Percentiles rank a stretch among this genome's conserved stretches.
Conservation (phyloP, 371 early-diverging fungal genomes). For the Coemansia sp. region DNA sequence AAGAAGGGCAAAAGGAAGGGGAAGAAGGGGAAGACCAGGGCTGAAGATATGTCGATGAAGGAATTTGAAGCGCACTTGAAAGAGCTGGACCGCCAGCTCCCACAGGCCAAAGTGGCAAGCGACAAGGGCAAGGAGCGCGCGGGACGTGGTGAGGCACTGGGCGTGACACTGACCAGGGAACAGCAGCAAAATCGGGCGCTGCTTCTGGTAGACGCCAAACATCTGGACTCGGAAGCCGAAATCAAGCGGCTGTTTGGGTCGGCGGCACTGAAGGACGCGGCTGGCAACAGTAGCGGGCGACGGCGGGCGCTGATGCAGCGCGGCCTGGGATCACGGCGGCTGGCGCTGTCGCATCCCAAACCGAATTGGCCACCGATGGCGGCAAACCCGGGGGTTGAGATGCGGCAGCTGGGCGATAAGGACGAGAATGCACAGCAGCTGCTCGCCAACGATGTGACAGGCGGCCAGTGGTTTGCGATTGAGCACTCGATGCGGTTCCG, state of each 20-base stretch:
- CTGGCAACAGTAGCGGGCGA: slow-evolving; percentile 35
- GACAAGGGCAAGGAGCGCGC: neutral
- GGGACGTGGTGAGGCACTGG: slow-evolving; percentile 26
- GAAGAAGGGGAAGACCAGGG: slow-evolving; percentile 46
- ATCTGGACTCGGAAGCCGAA: slow-evolving; percentile 82
- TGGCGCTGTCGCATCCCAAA: slow-evolving; percentile 69
- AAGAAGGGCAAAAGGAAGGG: slow-evolving; percentile 55
- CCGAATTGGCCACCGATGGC: slow-evolving; percentile 76
- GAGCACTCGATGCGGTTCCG: slow-evolving; percentile 72
- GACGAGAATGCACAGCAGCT: slow-evolving; percentile 5
- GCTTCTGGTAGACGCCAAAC: slow-evolving; percentile 63
- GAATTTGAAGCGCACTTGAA: slow-evolving; percentile 42
- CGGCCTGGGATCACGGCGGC: slow-evolving; percentile 41
- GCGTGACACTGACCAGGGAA: slow-evolving; percentile 22
- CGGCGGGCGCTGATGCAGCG: slow-evolving; percentile 15
- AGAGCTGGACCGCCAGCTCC: slow-evolving; percentile 4
- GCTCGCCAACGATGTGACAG: slow-evolving; percentile 32
- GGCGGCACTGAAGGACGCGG: slow-evolving; percentile 61
- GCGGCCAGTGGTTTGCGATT: slow-evolving; percentile 61
- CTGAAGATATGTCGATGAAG: slow-evolving; percentile 28
- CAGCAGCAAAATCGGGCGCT: slow-evolving; percentile 53
- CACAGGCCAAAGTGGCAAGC: neutral
- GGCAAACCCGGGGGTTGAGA: slow-evolving; percentile 64
- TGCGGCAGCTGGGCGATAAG: slow-evolving; percentile 62
- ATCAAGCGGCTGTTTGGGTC: slow-evolving; percentile 89